phyloP scores from a whole-genome alignment of 2,329 filamentous ascomycete genomes.

The Arthrobotrys pseudoclavata region DNA sequence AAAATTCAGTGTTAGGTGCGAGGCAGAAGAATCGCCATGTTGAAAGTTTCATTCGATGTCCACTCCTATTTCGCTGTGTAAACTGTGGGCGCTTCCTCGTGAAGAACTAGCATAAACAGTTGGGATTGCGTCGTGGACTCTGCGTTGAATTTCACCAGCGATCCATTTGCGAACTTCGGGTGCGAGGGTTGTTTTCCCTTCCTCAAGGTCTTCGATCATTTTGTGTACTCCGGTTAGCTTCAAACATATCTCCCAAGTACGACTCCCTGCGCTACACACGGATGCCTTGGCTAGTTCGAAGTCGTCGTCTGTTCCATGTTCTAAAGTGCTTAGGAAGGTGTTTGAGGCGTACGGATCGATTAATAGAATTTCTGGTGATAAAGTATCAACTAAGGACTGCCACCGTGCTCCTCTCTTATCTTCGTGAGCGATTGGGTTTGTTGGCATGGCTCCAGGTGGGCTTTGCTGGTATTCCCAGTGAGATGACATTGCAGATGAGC shows the following conservation, averaged over 20 bases:
- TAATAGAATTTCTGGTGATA: conserved; percentile 54
- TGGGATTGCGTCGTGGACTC: conserved; percentile 53
- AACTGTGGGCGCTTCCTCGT: conserved; percentile 49
- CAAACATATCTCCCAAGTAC: conserved; percentile 55
- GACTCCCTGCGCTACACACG: conserved; percentile 47
- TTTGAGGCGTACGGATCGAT: conserved; percentile 56
- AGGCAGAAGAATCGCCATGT: neutral
- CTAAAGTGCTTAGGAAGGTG: conserved; percentile 48
- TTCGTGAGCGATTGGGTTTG: conserved; percentile 55
- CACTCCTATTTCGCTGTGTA: conserved; percentile 49
- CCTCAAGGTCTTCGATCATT: conserved; percentile 58
- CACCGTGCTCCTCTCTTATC: conserved; percentile 53
- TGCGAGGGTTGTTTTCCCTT: conserved; percentile 46
- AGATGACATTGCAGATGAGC: conserved; percentile 20
- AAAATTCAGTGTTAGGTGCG: neutral
- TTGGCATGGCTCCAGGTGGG: conserved; percentile 47
- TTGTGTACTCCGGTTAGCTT: conserved; percentile 54
- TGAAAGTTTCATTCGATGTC: conserved; percentile 24
- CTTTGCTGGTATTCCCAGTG: conserved; percentile 47
- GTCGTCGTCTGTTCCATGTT: conserved; percentile 51
- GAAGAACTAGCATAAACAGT: conserved; percentile 36
- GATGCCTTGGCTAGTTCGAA: conserved; percentile 50
- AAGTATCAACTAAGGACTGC: conserved; percentile 52
- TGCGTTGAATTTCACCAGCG: conserved; percentile 53
- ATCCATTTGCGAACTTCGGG: conserved; percentile 58